Base-by-base conservation (phyloP, 495 filamentous ascomycete species). In the Choiromyces venosus region DNA sequence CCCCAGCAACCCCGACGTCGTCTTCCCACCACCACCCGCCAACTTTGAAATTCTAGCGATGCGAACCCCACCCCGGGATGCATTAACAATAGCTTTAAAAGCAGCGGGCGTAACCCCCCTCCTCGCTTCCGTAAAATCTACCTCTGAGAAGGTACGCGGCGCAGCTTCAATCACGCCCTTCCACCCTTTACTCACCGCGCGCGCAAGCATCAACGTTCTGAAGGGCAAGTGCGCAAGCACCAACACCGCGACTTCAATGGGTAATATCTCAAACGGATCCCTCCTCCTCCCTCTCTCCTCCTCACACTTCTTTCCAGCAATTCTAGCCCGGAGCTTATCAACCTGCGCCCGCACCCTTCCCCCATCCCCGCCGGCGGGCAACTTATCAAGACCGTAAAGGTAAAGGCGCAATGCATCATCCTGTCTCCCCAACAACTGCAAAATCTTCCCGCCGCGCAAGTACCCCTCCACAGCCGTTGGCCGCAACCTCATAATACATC, bases 391-490 rank as follows among this genome's bases (percentile, higher is more conserved):
- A 7, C 86, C 90, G 79, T 87, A 88, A n/a, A 83, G 81, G 76
- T 91, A 91, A 1, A 91, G 83, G n/a, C 85, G 82, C 21, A 87
- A 74, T 5, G 90, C 90, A 40, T 85, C 84, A 7, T 85, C 82
- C 9, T 82, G 78, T 72, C 85, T 89, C 5, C 84, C 84, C 75
- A 87, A 84, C 65, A 89, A 81, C 25, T 88, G 81, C 8, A 92
- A 84, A 4, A 89, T 82, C 74, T 89, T 89, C 9, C 85, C 90
- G 33, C 87, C 85, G n/a, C 89, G 87, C 18, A 91, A 82, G 82
- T 91, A 91, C 35, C 90, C 90, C 87, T 88, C 83, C 64, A 84
- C 85, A 78, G 85, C 83, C 21, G 84, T 79, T 38, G 84, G 84
- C 61, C 85, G 80, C n/a, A 83, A 73, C 38, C 84, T 82, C 61